Base-by-base conservation (phyloP, 2,329 filamentous ascomycete genomes). In the Scytalidium sp. region DNA sequence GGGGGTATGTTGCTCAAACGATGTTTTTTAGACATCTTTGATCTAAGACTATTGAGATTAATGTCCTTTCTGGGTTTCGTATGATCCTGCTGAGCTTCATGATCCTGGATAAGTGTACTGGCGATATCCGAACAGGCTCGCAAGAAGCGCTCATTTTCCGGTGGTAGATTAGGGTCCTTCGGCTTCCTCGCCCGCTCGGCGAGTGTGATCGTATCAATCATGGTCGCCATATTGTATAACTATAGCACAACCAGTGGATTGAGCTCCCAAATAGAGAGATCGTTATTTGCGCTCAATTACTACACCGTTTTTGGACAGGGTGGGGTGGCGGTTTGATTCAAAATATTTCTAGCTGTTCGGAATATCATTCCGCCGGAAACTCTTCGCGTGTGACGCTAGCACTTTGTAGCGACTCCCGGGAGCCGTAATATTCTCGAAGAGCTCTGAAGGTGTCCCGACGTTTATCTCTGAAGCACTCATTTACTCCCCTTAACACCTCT, bases 51-150 rank as follows among this genome's bases (percentile, higher is more conserved):
- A 70, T 99, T 99, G 61, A 99, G 79, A 67, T 99, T 99, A 70
- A 97, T 81, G 68, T 99, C 92, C 67, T 86, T 90, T 64, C 84
- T 84, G 0, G 87, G 80, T 54, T 83, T 85, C 43, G 82, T 84
- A 45, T 81, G 79, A 65, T 95, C 85, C 59, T 85, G 85, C 58
- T 85, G 80, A 22, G 88, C 79, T 70, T 97, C 92, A 66, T 96
- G 90, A 64, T 97, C 93, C 65, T 97, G 90, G 61, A 99, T 96
- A 43, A 99, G 80, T 47, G 87, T 88, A 65, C 90, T 95, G 46
- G 92, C 93, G 63, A 99, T 92, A 62, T 99, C 95, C 55, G 93
- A 92, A 70, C 95, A 99, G 61, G 91, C 94, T 68, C 91, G 84
- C 69, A 97, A 82, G 68, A 89, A 97, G 46, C 94, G 85, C 73